Evolutionary conservation across 2,329 filamentous ascomycete genomes (phyloP).

Genomic region (Rhinocladiella mackenziei): DNA sequence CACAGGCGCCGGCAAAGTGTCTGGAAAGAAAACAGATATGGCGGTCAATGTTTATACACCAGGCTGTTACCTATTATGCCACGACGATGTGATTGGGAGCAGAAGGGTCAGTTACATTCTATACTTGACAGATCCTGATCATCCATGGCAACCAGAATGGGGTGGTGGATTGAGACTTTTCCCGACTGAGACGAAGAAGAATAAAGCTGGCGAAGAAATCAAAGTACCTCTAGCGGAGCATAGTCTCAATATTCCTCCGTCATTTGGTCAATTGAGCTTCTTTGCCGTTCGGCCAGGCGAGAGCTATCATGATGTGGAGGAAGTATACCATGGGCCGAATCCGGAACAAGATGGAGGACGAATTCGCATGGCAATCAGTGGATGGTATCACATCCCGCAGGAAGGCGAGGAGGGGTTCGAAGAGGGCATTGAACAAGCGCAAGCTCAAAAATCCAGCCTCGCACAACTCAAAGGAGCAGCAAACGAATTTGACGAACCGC

Average conservation of each 20-base stretch:
- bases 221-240: conserved; percentile 76
- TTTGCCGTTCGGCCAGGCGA: conserved; percentile 97
- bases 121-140: conserved; percentile 89
- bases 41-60: conserved; percentile 98
- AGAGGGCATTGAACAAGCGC: conserved; percentile 78
- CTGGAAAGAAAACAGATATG: conserved; percentile 95
- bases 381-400: conserved; percentile 98
- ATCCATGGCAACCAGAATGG: conserved; percentile 85
- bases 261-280: conserved; percentile 97
- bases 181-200: conserved; percentile 63
- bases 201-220: conserved; percentile 68
- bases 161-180: conserved; percentile 87
- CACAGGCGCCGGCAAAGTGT: conserved; percentile 80
- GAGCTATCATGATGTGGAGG: conserved; percentile 98
- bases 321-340: conserved; percentile 72
- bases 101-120: conserved; percentile 94
- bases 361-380: conserved; percentile 94
- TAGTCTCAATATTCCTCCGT: conserved; percentile 79
- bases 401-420: conserved; percentile 88
- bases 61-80: conserved; percentile 90
- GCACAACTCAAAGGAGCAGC: conserved; percentile 81
- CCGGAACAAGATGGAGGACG: conserved; percentile 57
- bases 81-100: conserved; percentile 98
- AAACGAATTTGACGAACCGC: conserved; percentile 81
- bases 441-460: conserved; percentile 83